Percentiles rank a stretch among this genome's conserved stretches.
Evolutionary conservation across 2,329 filamentous ascomycete genomes (phyloP).

Genomic region (Stagonosporopsis rhizophila): DNA sequence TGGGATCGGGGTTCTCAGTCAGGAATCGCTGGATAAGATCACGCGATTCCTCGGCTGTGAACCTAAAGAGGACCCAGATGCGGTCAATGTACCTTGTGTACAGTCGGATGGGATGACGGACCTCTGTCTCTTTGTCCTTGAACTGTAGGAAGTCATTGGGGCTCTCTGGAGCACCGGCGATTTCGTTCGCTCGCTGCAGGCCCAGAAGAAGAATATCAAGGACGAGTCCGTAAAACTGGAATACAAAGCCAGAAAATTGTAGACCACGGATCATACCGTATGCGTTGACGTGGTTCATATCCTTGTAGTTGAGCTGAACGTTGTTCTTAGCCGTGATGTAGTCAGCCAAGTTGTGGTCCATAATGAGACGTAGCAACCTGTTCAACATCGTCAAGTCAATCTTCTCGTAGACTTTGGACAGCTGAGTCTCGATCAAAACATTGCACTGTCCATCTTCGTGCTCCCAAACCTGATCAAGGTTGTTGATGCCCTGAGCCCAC

Average conservation of each 20-base stretch:
- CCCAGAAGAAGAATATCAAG: slow-evolving; percentile 91
- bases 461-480: slow-evolving; percentile 93
- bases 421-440: slow-evolving; percentile 96
- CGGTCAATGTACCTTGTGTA: slow-evolving; percentile 98
- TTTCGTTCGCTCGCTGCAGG: slow-evolving; percentile 94
- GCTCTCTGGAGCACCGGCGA: slow-evolving; percentile 89
- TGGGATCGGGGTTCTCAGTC: slow-evolving; percentile 97
- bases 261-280: slow-evolving; percentile 98
- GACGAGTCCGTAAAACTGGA: slow-evolving; percentile 97
- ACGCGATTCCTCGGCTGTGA: slow-evolving; percentile 90
- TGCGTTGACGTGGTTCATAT: slow-evolving; percentile 99
- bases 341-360: slow-evolving; percentile 99
- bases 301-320: slow-evolving; percentile 98
- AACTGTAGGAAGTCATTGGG: slow-evolving; percentile 99
- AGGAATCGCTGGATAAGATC: slow-evolving; percentile 97
- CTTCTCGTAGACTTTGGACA: slow-evolving; percentile 99
- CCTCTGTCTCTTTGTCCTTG: slow-evolving; percentile 89
- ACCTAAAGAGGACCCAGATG: slow-evolving; percentile 97
- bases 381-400: slow-evolving; percentile 96
- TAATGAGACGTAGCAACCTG: slow-evolving; percentile 88
- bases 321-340: slow-evolving; percentile 99
- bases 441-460: slow-evolving; percentile 94
- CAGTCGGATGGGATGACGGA: slow-evolving; percentile 92
- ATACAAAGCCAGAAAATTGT: slow-evolving; percentile 98
- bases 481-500: slow-evolving; percentile 99